Base-by-base conservation (phyloP, 192 early-diverging fungal genomes). In the Umbelopsis isabellina region DNA sequence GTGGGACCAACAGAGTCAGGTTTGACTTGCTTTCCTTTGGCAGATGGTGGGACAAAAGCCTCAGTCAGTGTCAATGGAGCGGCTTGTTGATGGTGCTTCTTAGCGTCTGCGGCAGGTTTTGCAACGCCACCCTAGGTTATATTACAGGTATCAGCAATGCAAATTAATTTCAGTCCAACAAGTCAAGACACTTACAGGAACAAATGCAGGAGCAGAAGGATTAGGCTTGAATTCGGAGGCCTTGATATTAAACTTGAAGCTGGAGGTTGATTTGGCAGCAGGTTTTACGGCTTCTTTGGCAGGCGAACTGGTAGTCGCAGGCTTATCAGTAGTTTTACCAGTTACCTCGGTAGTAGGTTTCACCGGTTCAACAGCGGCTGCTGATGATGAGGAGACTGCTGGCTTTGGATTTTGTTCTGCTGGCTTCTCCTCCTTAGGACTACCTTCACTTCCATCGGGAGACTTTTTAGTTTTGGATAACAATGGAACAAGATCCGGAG, bases 211-310 rank as follows among this genome's bases (percentile, higher is more conserved):
- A 1, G 92, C 92, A 18, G 84, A 70, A 30, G 85, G 88, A 58
- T 89, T 93, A 25, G 92, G 92, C 73, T 92, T 93, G 78, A 92
- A 93, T 23, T 86, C 87, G 0, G 86, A 86, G 4, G 91, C 92
- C 73, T 92, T 91, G 53, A 85, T 75, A 72, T 92, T 93, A 49
- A 93, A 84, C 50, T 91, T 91, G 67, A 90, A 90, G 11, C 9
- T 46, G 1, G 66, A 48, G 5, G 47, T 22, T 23, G 48, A 21
- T 15, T 65, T 78, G 20, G 76, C 51, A 16, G 69, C 20, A 7
- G 76, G 23, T n/a, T 73, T 35, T 22, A 67, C 33, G 27, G 55
- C 37, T n/a, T 64, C 18, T 45, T 72, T 55, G 15, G 75, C 21
- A 23, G 75, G 15, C 21, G 65, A 18, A n/a, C 18, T 22, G 15